Conservation (phyloP, 1,284 basidiomycete genomes). For the Ustilago trichophora region DNA sequence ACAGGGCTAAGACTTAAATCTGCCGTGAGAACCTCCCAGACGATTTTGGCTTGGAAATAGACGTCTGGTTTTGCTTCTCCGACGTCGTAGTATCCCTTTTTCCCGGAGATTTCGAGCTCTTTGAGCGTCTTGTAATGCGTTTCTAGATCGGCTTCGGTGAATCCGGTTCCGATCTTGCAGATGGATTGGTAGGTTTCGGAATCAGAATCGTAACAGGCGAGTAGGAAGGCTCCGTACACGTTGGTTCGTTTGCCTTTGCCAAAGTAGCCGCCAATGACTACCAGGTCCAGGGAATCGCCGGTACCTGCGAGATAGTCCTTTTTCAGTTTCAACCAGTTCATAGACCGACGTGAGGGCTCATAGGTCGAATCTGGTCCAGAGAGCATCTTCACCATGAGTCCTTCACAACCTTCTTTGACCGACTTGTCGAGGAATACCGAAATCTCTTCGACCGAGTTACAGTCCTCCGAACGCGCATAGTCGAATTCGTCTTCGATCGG, state of each 20-base stretch:
- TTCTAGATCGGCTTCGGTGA: constrained; percentile 84
- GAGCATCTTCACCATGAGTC: constrained; percentile 97
- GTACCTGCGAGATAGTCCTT: constrained; percentile 78
- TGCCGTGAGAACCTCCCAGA: constrained; percentile 98
- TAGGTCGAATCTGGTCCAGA: constrained; percentile 89
- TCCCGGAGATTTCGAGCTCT: constrained; percentile 76
- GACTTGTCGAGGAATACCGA: constrained; percentile 93
- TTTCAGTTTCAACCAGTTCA: constrained; percentile 91
- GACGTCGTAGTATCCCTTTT: constrained; percentile 72
- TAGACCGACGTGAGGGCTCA: constrained; percentile 90
- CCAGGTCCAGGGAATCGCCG: constrained; percentile 95
- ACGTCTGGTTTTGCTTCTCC: constrained; percentile 68
- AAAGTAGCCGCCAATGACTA: constrained; percentile 94
- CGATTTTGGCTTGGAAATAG: constrained; percentile 70
- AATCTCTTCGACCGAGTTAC: constrained; percentile 90
- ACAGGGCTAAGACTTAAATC: constrained; percentile 95
- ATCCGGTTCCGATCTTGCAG: constrained; percentile 99
- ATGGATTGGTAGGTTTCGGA: constrained; percentile 62
- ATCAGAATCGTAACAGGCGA: constrained; percentile 64
- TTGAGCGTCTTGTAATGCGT: constrained; percentile 84
- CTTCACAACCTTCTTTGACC: constrained; percentile 97
- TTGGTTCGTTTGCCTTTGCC: constrained; percentile 95
- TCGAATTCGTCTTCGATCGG: constrained; percentile 87
- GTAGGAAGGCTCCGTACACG: constrained; percentile 64
- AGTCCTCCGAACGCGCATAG: constrained; percentile 90